Evolutionary conservation across 352 stramenopile genomes (phyloP), one percentile per base, ranked within the genome.

Genomic region (Stramenopiles sp.): DNA sequence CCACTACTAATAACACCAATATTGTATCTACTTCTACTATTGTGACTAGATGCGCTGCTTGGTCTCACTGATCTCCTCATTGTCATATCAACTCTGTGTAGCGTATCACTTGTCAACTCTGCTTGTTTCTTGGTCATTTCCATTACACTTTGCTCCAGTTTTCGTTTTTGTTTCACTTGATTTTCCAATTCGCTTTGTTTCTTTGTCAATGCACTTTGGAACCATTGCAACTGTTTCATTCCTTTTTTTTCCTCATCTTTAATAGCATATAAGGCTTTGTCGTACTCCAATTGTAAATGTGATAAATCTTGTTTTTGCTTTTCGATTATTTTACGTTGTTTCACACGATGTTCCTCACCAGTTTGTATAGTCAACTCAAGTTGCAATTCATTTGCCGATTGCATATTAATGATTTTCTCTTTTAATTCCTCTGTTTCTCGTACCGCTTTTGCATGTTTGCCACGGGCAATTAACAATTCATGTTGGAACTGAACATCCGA

Each of bases 1-100:
- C 13, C 38, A 13, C 4, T 4, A 53, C 38, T 53, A 13, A 4
- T 53, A 4, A 53, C 38, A 53, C n/a, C n/a, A n/a, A n/a, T n/a
- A n/a, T 13, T 53, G 38, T 53, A 53, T 53, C 38, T 53, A 13
- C 38, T 53, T 53, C 38, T 53, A 7, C 30, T 33, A 33, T 13
- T 13, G 13, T 31, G 30, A 33, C 65, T 76, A 13, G 30, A 33
- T 13, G 65, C 65, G 31, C 30, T 33, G 7, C 30, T 76, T 13
- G 65, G 65, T 31, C 65, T 31, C 13, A 1, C 31, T 33, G 7
- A 4, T 31, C 65, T 31, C 13, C 65, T 31, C 30, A 76, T 76
- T 76, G 65, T 76, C 65, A 76, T 76, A 20, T 76, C 65, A 33
- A 76, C 65, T 31, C 7, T 76, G 31, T 33, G 30, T 33, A 76